A percentile compares a stretch with the other conserved stretches of the same genome.
These are phyloP conservation scores for Croton setiger DNA, from an alignment of 441 rosid genomes.

Conservation along the genomic window DNA sequence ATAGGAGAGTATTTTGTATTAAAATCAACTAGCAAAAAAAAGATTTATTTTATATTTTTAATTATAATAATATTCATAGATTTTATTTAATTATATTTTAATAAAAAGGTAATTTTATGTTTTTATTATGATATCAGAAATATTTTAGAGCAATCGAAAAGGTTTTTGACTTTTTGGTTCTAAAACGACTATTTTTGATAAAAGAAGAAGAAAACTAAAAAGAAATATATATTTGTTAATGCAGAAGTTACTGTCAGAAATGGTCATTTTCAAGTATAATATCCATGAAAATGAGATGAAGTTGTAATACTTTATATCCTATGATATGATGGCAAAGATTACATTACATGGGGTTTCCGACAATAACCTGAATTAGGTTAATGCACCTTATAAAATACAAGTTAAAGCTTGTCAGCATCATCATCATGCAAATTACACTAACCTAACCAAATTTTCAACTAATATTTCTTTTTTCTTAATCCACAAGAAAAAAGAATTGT, in stretches of 20 bases:
- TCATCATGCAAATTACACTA: no score
- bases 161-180: background rate
- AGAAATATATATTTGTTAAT: background rate
- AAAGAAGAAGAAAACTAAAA: background rate
- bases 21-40: no score
- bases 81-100: no score
- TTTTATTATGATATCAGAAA: background rate
- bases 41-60: no score
- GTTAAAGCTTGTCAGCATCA: background rate
- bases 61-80: no score
- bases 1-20: no score
- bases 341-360: background rate
- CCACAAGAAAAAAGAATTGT: no score
- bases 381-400: background rate
- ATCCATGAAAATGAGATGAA: background rate
- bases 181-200: no score
- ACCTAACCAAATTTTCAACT: no score
- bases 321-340: background rate
- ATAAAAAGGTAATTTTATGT: no score
- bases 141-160: background rate
- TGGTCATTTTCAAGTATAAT: background rate
- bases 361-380: conserved; percentile 12
- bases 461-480: no score
- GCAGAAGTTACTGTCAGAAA: background rate
- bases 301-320: background rate